Evolutionary conservation across 805 yeast genomes (phyloP), one percentile per base, ranked within the genome.

Genomic region (Wickerhamiella nectarea): DNA sequence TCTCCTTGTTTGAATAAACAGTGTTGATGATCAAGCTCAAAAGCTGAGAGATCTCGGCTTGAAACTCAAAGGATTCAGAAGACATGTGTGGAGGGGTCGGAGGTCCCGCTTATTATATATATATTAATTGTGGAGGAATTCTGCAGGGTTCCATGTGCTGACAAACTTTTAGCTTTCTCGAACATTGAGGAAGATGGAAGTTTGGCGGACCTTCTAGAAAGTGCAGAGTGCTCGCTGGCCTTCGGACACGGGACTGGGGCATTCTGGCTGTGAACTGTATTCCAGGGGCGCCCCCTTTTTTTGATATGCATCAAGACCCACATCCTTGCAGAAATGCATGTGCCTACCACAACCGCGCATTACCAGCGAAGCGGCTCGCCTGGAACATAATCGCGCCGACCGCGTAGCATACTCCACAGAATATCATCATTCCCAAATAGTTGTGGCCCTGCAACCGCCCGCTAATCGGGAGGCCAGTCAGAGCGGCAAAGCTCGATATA

Each of bases 1-100:
- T 91, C 70, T 91, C 99, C 75, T 91, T 91, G 80, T 91, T 91
- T 44, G 98, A 91, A 72, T 91, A 91, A 61, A 91, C 99, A 46
- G 99, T 91, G 85, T 91, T 91, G 73, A 91, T 91, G 86, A 91
- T 85, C 76, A 91, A 79, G 69, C 96, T 85, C 97, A 91, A 81
- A 78, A 91, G 76, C 94, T 91, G 98, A 80, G 97, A 85, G 70
- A 91, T 91, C 86, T 91, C 99, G 77, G 99, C 99, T 70, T 93
- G 95, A 71, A 91, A 91, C 75, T 89, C 97, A 52, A 55, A 62
- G 38, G 64, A 59, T 50, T 62, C 46, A 41, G 62, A 54, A 37
- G 55, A 51, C 61, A 57, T 57, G 46, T 49, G 50, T 24, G 34
- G 8, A 3, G 25, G 15, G 3, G 33, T n/a, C 6, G 18, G 17